Percentiles rank a stretch among this genome's conserved stretches.
phyloP scores from a whole-genome alignment of 306 rosid species.

The Cucumis melo region DNA sequence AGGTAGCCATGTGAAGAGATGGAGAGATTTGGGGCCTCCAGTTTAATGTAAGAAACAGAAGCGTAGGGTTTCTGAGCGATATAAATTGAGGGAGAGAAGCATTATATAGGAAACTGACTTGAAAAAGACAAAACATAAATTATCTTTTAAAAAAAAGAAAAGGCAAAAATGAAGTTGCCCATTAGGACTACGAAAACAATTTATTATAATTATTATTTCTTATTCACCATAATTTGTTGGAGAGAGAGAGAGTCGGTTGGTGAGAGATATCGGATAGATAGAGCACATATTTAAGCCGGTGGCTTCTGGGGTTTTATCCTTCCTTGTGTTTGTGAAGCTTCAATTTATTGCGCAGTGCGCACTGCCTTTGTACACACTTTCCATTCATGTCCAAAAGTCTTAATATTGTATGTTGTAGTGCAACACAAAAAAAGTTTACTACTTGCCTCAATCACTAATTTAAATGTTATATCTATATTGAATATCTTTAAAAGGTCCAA shows the following conservation, averaged over 20 bases:
- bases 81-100: not conserved
- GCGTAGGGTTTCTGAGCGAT: not conserved
- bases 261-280: not conserved
- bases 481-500: too few species aligned
- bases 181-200: not conserved
- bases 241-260: not conserved
- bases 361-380: not conserved
- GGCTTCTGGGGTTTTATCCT: not conserved
- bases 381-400: too few species aligned
- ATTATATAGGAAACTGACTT: not conserved
- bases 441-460: too few species aligned
- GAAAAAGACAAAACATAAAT: not conserved
- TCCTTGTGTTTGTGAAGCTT: not conserved
- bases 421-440: too few species aligned
- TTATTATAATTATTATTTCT: too few species aligned
- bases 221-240: not conserved
- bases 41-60: not conserved
- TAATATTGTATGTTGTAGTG: too few species aligned
- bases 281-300: not conserved
- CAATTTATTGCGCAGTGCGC: not conserved
- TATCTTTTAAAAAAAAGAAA: too few species aligned
- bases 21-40: not conserved
- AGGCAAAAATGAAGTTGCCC: not conserved
- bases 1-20: slow-evolving; percentile 37
- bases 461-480: too few species aligned